These are phyloP conservation scores for Farysia itapuensis DNA, from an alignment of 1,284 basidiomycete genomes.

Conservation along the genomic window DNA sequence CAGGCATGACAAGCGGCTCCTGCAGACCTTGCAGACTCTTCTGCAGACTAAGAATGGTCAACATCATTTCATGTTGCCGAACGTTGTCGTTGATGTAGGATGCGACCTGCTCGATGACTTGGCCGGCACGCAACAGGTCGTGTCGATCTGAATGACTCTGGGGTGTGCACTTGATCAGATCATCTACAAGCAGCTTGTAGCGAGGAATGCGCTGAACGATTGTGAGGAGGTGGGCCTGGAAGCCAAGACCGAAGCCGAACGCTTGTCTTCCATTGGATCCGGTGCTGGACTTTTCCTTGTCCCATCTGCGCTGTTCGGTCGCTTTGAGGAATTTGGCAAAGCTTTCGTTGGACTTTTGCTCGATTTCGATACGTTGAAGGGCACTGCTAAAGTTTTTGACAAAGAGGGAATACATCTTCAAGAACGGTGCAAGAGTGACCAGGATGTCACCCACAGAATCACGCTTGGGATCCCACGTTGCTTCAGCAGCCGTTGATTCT, in stretches of 20 bases:
- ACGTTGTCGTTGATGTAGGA: constrained; percentile 56
- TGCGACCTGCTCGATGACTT: constrained; percentile 52
- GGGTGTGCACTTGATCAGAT: constrained; percentile 50
- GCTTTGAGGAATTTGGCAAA: constrained; percentile 50
- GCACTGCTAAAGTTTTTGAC: constrained; percentile 58
- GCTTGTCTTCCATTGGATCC: constrained; percentile 10
- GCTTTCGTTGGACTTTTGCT: constrained; percentile 45
- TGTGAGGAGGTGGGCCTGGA: constrained; percentile 56
- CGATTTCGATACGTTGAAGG: constrained; percentile 51
- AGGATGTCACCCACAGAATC: constrained; percentile 55
- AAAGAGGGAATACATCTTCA: constrained; percentile 59
- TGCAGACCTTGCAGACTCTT: constrained; percentile 46
- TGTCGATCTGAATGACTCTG: constrained; percentile 41
- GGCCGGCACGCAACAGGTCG: constrained; percentile 35
- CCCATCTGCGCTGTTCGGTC: constrained; percentile 34
- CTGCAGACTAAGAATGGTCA: constrained; percentile 54
- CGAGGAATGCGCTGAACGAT: constrained; percentile 59
- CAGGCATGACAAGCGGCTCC: constrained; percentile 53
- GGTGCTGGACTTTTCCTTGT: constrained; percentile 13
- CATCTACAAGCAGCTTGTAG: constrained; percentile 54
- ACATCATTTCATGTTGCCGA: constrained; percentile 55
- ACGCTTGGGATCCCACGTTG: constrained; percentile 40
- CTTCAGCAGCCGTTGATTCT: background rate
- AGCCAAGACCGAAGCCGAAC: constrained; percentile 50
- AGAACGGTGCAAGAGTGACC: constrained; percentile 55